Evolutionary conservation across 345 rosid species (phyloP).

Genomic region (Firmiana major): DNA sequence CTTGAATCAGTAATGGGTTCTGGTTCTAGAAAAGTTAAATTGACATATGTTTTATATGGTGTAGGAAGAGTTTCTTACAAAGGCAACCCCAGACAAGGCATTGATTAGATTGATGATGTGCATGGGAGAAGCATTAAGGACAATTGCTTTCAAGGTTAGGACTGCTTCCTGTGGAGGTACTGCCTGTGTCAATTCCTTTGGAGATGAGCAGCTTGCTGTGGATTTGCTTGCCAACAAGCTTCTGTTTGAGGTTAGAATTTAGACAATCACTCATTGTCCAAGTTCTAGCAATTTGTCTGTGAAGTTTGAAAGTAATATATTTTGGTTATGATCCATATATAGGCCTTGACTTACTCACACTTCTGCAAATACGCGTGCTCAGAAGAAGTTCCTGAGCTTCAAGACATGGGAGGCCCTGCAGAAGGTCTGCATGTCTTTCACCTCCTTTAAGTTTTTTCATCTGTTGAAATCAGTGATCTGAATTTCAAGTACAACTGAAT

Average conservation of each 20-base stretch:
- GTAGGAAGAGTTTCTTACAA: constrained; percentile 86
- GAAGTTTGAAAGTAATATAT: not conserved
- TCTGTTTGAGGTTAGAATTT: constrained; percentile 70
- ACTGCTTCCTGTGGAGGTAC: constrained; percentile 99
- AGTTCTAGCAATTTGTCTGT: not conserved
- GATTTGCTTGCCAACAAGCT: constrained; percentile 94
- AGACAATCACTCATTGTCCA: not conserved
- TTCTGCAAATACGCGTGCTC: constrained; percentile 96
- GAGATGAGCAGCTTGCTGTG: constrained; percentile 97
- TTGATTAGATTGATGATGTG: constrained; percentile 67
- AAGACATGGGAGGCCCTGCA: constrained; percentile 93
- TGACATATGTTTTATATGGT: not conserved
- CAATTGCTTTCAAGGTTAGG: constrained; percentile 85
- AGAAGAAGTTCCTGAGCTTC: constrained; percentile 93
- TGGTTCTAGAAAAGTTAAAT: not conserved
- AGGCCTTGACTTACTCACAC: constrained; percentile 91
- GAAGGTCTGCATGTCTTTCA: constrained; percentile 53
- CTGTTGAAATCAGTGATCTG: not conserved
- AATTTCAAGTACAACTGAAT: not conserved
- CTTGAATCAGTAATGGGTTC: not conserved
- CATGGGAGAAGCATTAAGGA: constrained; percentile 96
- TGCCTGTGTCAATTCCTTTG: constrained; percentile 86
- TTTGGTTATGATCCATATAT: not conserved
- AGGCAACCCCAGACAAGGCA: constrained; percentile 83
- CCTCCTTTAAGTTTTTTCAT: not conserved